Percentiles rank a stretch among this genome's conserved stretches.
Evolutionary conservation across 1,284 basidiomycete species (phyloP).

Genomic region (Leccinum solheimii): DNA sequence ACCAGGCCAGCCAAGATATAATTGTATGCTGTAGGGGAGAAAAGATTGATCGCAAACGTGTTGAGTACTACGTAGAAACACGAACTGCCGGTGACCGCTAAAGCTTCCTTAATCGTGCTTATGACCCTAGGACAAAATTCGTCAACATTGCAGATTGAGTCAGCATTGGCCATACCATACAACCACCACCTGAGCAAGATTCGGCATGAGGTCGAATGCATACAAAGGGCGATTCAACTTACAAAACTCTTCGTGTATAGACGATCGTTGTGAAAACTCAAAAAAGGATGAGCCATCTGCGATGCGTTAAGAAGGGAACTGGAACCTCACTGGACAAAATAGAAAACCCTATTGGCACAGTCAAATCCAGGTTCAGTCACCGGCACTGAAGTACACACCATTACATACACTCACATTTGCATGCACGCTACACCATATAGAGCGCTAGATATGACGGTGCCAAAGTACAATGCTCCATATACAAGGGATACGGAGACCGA

Average conservation of each 20-base stretch:
- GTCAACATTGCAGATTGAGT: not conserved
- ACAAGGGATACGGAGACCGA: too few relatives aligned
- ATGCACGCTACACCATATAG: too few relatives aligned
- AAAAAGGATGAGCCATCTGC: too few relatives aligned
- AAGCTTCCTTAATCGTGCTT: not conserved
- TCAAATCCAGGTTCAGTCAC: too few relatives aligned
- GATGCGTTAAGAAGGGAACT: too few relatives aligned
- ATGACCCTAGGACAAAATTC: slow-evolving; percentile 2
- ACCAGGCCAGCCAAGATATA: not conserved
- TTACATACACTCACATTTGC: too few relatives aligned
- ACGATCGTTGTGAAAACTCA: slow-evolving; percentile 14
- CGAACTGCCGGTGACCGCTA: not conserved
- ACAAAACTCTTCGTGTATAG: slow-evolving; percentile 11
- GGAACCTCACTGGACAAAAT: too few relatives aligned
- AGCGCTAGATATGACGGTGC: too few relatives aligned
- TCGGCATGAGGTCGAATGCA: not conserved
- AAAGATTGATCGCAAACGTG: not conserved
- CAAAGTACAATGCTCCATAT: too few relatives aligned
- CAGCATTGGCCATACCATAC: not conserved
- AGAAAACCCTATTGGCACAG: too few relatives aligned
- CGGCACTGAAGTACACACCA: too few relatives aligned
- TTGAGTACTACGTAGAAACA: not conserved
- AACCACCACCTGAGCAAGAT: not conserved
- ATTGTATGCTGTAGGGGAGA: not conserved
- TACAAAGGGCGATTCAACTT: not conserved